These are phyloP conservation scores for Platismatia glauca DNA, from an alignment of 495 filamentous ascomycete genomes.

Conservation along the genomic window DNA sequence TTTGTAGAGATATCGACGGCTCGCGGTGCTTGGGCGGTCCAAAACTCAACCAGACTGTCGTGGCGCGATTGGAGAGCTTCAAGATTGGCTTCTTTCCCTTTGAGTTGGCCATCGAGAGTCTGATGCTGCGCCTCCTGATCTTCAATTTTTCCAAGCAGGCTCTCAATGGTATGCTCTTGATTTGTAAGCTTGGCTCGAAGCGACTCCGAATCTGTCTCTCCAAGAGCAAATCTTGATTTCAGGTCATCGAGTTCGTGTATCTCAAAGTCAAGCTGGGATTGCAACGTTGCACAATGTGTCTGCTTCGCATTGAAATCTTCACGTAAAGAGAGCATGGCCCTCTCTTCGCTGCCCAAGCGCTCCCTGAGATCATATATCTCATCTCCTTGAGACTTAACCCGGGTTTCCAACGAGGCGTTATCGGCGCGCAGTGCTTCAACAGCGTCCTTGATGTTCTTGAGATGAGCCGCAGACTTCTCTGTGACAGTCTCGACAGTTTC, in stretches of 20 bases:
- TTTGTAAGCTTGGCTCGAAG: slow-evolving; percentile 61
- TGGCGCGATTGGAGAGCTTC: slow-evolving; percentile 39
- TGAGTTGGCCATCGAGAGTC: slow-evolving; percentile 43
- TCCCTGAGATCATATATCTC: slow-evolving; percentile 39
- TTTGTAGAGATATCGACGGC: slow-evolving; percentile 76
- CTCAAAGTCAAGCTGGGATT: slow-evolving; percentile 57
- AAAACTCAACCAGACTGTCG: slow-evolving; percentile 34
- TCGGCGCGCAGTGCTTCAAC: slow-evolving; percentile 27
- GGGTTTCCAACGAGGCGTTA: slow-evolving; percentile 42
- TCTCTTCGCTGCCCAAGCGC: slow-evolving; percentile 35
- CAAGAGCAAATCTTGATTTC: slow-evolving; percentile 60
- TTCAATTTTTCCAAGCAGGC: slow-evolving; percentile 54
- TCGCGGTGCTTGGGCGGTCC: slow-evolving; percentile 55
- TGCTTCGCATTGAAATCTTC: slow-evolving; percentile 46
- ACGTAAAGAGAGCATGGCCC: slow-evolving; percentile 32
- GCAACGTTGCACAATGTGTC: slow-evolving; percentile 47
- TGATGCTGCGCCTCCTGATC: slow-evolving; percentile 43
- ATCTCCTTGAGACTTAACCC: slow-evolving; percentile 35
- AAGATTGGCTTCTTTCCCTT: slow-evolving; percentile 49
- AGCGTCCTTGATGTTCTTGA: slow-evolving; percentile 13
- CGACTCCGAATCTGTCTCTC: slow-evolving; percentile 70
- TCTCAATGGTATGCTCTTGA: slow-evolving; percentile 54
- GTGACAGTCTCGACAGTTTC: slow-evolving; percentile 53
- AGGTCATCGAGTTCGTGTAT: slow-evolving; percentile 55
- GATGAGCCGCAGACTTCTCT: slow-evolving; percentile 33